A percentile compares a stretch with the other conserved stretches of the same genome.
Conservation (phyloP, 1,139 yeast genomes). For the Meyerozyma athensensis region DNA sequence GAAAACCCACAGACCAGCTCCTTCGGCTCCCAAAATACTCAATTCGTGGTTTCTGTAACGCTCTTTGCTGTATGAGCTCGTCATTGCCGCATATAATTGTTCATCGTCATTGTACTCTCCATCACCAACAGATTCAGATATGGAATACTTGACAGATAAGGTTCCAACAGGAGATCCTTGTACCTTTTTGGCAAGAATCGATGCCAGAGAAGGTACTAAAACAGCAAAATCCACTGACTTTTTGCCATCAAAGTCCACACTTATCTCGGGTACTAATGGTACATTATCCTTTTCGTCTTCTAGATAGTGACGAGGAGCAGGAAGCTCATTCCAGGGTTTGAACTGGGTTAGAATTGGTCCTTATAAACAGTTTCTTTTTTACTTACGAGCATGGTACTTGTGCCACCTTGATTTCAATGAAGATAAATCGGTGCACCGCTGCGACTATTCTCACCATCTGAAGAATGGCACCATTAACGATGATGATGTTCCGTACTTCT, state of each 20-base stretch:
- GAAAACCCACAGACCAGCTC: not conserved
- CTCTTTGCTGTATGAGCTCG: constrained; percentile 16
- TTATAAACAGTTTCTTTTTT: too few relatives aligned
- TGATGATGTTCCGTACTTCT: not conserved
- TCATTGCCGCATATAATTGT: constrained; percentile 43
- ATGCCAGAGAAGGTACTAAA: not conserved
- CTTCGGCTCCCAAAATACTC: not conserved
- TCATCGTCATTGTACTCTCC: constrained; percentile 52
- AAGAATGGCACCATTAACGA: not conserved
- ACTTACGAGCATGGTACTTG: constrained; percentile 1
- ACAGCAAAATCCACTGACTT: not conserved
- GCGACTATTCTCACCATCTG: too few relatives aligned
- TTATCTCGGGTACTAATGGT: constrained; percentile 14
- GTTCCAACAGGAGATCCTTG: not conserved
- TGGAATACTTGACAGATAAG: not conserved
- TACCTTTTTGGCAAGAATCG: not conserved
- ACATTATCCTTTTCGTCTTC: constrained; percentile 38
- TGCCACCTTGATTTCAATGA: not conserved
- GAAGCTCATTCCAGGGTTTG: constrained; percentile 52
- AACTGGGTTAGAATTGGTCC: constrained; percentile 26
- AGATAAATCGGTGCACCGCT: constrained; percentile 1
- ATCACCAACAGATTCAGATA: constrained; percentile 10
- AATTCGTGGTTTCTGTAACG: constrained; percentile 13
- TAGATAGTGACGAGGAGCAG: constrained; percentile 50
- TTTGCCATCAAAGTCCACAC: constrained; percentile 5